These are phyloP conservation scores for Porodaedalea pini DNA, from an alignment of 1,284 basidiomycete genomes.

Conservation along the genomic window DNA sequence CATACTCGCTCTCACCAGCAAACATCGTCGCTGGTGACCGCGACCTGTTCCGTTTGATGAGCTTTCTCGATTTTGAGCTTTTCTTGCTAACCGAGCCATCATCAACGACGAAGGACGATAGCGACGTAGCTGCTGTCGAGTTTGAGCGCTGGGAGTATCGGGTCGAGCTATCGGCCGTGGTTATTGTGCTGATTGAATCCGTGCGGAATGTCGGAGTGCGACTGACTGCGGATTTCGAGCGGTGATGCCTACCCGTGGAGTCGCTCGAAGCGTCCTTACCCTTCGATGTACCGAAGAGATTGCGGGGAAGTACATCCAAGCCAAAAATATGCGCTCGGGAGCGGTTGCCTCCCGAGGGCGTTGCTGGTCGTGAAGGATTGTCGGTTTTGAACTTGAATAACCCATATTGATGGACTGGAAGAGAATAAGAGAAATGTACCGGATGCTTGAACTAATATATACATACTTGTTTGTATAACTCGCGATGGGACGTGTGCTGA, in stretches of 20 bases:
- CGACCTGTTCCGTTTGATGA: slow-evolving; percentile 57
- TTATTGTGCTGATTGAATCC: slow-evolving; percentile 53
- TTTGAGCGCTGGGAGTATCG: slow-evolving; percentile 73
- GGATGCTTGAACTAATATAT: background rate
- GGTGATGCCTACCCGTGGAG: slow-evolving; percentile 59
- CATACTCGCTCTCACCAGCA: slow-evolving; percentile 2
- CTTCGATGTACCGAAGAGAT: slow-evolving; percentile 64
- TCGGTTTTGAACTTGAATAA: slow-evolving; percentile 81
- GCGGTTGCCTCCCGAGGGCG: slow-evolving; percentile 65
- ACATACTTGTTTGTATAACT: slow-evolving; percentile 76
- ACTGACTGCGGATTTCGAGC: slow-evolving; percentile 62
- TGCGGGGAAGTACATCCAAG: slow-evolving; percentile 79
- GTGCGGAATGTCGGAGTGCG: slow-evolving; percentile 58
- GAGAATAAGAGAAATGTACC: slow-evolving; percentile 18
- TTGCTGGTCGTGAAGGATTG: slow-evolving; percentile 71
- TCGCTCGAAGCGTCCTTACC: slow-evolving; percentile 48
- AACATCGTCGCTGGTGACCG: slow-evolving; percentile 38
- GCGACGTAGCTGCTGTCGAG: slow-evolving; percentile 52
- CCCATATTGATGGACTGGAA: slow-evolving; percentile 78
- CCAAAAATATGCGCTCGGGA: slow-evolving; percentile 80
- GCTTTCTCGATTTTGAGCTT: slow-evolving; percentile 48
- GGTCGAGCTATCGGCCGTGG: slow-evolving; percentile 58
- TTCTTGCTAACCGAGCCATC: slow-evolving; percentile 47
- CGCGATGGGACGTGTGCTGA: slow-evolving; percentile 66
- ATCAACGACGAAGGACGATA: slow-evolving; percentile 54